Conservation (phyloP, 2,329 filamentous ascomycete genomes). For the Ophiocordyceps camponoti-leonardi region DNA sequence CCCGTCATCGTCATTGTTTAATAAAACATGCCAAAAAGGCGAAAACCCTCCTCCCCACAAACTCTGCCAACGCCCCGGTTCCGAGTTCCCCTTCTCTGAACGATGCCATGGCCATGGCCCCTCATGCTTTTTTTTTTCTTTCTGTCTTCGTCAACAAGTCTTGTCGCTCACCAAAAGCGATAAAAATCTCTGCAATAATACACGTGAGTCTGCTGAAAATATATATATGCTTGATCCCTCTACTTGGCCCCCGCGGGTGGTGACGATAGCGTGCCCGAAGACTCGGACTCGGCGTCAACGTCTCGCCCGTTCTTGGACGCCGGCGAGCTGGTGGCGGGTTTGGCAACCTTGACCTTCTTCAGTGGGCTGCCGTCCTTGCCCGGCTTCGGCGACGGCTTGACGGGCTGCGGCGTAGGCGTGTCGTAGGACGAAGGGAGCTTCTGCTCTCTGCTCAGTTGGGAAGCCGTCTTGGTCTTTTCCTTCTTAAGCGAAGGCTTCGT, state of each 20-base stretch:
- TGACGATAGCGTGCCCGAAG: constrained; percentile 37
- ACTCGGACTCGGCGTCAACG: constrained; percentile 36
- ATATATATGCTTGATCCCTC: neutral
- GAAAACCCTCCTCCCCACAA: too few relatives aligned
- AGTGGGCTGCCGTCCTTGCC: constrained; percentile 20
- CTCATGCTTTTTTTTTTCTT: constrained; percentile 1
- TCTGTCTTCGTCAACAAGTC: constrained; percentile 4
- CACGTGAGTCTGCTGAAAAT: constrained; percentile 3
- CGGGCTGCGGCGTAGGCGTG: constrained; percentile 7
- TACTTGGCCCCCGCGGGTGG: constrained; percentile 18
- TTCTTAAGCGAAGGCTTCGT: constrained; percentile 32
- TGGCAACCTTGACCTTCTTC: constrained; percentile 26
- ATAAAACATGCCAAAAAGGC: too few relatives aligned
- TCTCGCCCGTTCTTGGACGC: constrained; percentile 31
- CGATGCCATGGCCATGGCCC: constrained; percentile 4
- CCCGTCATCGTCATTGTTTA: neutral
- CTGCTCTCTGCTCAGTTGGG: constrained; percentile 31
- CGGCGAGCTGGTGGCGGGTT: constrained; percentile 30
- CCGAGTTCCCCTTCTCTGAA: constrained; percentile 4
- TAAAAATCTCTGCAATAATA: constrained; percentile 4
- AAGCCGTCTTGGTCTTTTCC: constrained; percentile 35
- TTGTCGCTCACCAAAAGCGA: constrained; percentile 4
- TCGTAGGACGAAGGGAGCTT: constrained; percentile 15
- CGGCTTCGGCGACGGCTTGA: constrained; percentile 13
- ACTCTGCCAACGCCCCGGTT: constrained; percentile 7